Evolutionary conservation across 176 grass and related monocot genomes (phyloP).

Genomic region (Carex kokanica): DNA sequence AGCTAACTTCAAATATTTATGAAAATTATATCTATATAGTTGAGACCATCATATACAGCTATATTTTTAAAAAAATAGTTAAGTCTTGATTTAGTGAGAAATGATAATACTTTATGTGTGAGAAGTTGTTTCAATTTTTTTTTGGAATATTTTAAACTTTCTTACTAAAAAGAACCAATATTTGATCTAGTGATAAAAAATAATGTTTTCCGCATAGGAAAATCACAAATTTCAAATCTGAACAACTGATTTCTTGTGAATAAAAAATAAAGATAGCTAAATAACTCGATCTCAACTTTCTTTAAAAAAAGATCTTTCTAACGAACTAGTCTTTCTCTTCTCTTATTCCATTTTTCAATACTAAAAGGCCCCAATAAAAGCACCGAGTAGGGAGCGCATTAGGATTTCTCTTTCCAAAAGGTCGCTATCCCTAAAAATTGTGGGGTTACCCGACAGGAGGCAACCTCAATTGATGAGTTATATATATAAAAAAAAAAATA

Average conservation of each 20-base stretch:
- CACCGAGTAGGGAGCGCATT: background rate
- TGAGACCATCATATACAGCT: background rate
- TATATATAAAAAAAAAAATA: background rate
- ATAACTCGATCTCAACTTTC: background rate
- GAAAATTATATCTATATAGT: background rate
- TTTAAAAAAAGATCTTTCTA: background rate
- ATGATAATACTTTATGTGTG: background rate
- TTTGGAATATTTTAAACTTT: too few relatives aligned
- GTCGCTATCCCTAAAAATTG: constrained; percentile 34
- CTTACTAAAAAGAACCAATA: background rate
- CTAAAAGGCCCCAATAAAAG: background rate
- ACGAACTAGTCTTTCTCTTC: background rate
- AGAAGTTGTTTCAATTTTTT: background rate
- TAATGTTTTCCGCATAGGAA: background rate
- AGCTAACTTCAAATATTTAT: too few relatives aligned
- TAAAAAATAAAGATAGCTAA: background rate
- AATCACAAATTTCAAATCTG: background rate
- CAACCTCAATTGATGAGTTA: constrained; percentile 53
- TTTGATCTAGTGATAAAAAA: background rate
- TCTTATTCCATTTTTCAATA: background rate
- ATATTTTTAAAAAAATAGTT: background rate
- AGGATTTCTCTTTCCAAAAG: background rate
- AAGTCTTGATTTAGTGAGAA: background rate
- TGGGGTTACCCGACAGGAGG: constrained; percentile 43
- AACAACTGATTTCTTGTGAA: background rate